Conservation (phyloP, 768 basidiomycete species). For the Suillus ampliporus region DNA sequence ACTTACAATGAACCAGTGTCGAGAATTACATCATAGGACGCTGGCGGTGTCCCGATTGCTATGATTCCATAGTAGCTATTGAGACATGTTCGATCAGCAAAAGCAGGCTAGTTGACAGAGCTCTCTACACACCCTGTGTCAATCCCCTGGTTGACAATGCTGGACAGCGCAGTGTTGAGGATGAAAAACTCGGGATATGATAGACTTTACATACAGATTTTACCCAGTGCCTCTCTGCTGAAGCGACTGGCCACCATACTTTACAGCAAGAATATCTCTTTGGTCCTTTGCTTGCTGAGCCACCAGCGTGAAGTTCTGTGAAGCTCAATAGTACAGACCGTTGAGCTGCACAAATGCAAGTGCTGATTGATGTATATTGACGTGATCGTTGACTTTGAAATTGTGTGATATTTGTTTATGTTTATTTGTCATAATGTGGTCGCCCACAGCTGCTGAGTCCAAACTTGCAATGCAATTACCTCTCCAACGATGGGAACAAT, state of each 20-base stretch:
- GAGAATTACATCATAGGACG: slow-evolving; percentile 49
- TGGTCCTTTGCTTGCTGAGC: slow-evolving; percentile 46
- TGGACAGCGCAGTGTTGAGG: slow-evolving; percentile 25
- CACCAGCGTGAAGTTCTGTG: not conserved
- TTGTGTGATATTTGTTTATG: too few relatives aligned
- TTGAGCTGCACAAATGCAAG: too few relatives aligned
- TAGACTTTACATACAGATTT: slow-evolving; percentile 46
- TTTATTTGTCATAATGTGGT: too few relatives aligned
- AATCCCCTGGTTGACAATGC: slow-evolving; percentile 62
- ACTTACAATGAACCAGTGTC: slow-evolving; percentile 47
- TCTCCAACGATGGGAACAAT: too few relatives aligned
- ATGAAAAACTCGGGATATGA: not conserved
- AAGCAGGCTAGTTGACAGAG: not conserved
- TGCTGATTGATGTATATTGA: too few relatives aligned
- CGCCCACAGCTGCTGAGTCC: too few relatives aligned
- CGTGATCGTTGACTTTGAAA: too few relatives aligned
- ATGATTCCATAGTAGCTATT: slow-evolving; percentile 34
- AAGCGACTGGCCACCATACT: slow-evolving; percentile 44
- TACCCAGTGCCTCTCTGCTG: slow-evolving; percentile 49
- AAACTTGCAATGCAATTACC: too few relatives aligned
- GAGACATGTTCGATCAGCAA: not conserved
- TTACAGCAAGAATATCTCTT: slow-evolving; percentile 42
- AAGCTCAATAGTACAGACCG: too few relatives aligned
- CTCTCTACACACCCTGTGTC: slow-evolving; percentile 57
- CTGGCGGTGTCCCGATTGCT: slow-evolving; percentile 45